Percentiles rank a stretch among this genome's conserved stretches.
Evolutionary conservation across 129 eudicot species (phyloP).

Genomic region (Heracleum sosnowskyi): DNA sequence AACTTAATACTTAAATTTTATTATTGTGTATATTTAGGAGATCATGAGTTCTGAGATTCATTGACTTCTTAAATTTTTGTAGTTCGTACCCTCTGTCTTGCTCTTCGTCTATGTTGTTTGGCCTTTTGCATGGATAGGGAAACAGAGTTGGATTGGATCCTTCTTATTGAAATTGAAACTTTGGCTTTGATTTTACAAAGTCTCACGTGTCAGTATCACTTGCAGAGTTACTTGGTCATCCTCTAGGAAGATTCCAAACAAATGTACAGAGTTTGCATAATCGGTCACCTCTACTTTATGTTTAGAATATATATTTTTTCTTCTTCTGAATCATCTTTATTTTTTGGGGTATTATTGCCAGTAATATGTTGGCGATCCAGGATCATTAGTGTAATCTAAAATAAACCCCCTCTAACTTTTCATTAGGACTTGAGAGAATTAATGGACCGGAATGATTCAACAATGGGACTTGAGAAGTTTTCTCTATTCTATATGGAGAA

Average conservation of each 20-base stretch:
- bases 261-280: background rate
- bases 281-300: background rate
- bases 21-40: too few relatives aligned
- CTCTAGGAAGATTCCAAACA: background rate
- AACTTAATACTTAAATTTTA: too few relatives aligned
- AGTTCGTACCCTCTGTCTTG: background rate
- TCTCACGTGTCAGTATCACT: background rate
- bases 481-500: constrained; percentile 5
- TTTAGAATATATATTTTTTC: background rate
- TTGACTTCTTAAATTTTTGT: background rate
- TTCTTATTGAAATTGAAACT: background rate
- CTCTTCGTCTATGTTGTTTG: background rate
- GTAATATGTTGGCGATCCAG: background rate
- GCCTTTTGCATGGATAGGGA: background rate
- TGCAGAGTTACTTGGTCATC: background rate
- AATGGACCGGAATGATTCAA: background rate
- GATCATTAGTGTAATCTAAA: background rate
- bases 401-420: background rate
- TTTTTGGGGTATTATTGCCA: background rate
- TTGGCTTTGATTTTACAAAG: background rate
- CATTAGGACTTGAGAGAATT: background rate
- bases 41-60: background rate
- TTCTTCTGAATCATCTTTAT: too few relatives aligned
- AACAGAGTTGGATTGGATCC: background rate
- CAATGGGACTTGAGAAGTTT: too few relatives aligned